Evolutionary conservation across 1,139 yeast species (phyloP).

Genomic region (Hyphopichia khmerensis): DNA sequence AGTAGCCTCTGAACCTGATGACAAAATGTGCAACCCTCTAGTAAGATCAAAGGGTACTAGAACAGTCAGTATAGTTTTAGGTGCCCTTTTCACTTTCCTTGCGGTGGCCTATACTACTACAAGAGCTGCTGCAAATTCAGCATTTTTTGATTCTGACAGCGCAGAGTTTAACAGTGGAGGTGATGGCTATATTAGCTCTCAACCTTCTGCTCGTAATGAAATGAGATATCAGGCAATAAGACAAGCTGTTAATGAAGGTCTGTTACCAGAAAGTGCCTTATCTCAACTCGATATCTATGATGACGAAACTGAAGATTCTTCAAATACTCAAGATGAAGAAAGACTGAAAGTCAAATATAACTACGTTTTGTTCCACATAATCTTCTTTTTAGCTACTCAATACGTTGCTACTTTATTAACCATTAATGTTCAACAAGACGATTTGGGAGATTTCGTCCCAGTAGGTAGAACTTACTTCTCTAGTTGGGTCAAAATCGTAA

Average conservation of each 20-base stretch:
- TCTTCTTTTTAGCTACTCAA: slow-evolving; percentile 93
- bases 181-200: slow-evolving; percentile 32
- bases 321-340: slow-evolving; percentile 56
- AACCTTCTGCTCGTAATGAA: slow-evolving; percentile 63
- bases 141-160: slow-evolving; percentile 44
- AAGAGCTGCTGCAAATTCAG: slow-evolving; percentile 84
- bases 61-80: slow-evolving; percentile 82
- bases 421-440: slow-evolving; percentile 83
- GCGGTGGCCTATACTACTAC: slow-evolving; percentile 98
- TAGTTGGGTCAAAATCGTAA: slow-evolving; percentile 88
- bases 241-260: slow-evolving; percentile 94
- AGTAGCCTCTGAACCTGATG: slow-evolving; percentile 96
- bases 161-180: slow-evolving; percentile 12
- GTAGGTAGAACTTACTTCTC: slow-evolving; percentile 96
- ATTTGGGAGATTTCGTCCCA: slow-evolving; percentile 87
- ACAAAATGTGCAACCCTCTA: slow-evolving; percentile 84
- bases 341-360: slow-evolving; percentile 73
- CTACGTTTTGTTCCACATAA: slow-evolving; percentile 83
- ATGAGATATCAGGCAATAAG: slow-evolving; percentile 86
- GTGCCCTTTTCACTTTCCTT: slow-evolving; percentile 89
- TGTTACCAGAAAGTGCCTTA: slow-evolving; percentile 89
- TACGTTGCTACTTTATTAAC: slow-evolving; percentile 94
- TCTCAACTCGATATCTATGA: slow-evolving; percentile 64
- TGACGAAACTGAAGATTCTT: slow-evolving; percentile 40
- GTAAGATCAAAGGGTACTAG: slow-evolving; percentile 88